These are phyloP conservation scores for Gossypium ekmanianum DNA, from an alignment of 345 rosid genomes.

Conservation along the genomic window DNA sequence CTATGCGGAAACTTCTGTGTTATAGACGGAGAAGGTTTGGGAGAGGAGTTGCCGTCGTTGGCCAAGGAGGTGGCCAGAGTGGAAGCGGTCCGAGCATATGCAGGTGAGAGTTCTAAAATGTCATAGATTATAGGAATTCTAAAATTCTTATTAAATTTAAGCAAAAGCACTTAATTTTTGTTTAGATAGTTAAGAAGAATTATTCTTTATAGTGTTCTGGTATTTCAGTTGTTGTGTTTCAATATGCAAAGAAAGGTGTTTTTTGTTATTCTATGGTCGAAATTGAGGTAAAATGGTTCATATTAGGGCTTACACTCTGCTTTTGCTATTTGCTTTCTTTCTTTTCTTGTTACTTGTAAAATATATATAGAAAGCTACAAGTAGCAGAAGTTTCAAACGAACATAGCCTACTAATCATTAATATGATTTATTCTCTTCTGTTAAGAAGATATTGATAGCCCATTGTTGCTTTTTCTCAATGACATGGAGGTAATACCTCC, in stretches of 20 bases:
- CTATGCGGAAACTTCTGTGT: conserved; percentile 2
- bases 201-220: not conserved
- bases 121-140: not conserved
- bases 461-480: not conserved
- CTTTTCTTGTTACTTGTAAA: not conserved
- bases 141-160: not conserved
- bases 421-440: not conserved
- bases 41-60: conserved; percentile 70
- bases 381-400: not conserved
- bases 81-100: conserved; percentile 76
- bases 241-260: not conserved
- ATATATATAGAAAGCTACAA: not conserved
- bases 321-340: not conserved
- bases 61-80: conserved; percentile 91
- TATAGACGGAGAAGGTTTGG: conserved; percentile 49
- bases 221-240: not conserved
- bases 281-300: not conserved
- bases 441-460: not conserved
- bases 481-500: not conserved
- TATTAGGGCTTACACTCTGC: not conserved
- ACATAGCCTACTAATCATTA: not conserved
- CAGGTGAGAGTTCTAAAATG: conserved; percentile 44
- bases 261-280: not conserved
- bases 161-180: not conserved
- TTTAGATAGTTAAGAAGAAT: not conserved